phyloP scores from a whole-genome alignment of 768 basidiomycete species.

The Cantharellus anzutake region DNA sequence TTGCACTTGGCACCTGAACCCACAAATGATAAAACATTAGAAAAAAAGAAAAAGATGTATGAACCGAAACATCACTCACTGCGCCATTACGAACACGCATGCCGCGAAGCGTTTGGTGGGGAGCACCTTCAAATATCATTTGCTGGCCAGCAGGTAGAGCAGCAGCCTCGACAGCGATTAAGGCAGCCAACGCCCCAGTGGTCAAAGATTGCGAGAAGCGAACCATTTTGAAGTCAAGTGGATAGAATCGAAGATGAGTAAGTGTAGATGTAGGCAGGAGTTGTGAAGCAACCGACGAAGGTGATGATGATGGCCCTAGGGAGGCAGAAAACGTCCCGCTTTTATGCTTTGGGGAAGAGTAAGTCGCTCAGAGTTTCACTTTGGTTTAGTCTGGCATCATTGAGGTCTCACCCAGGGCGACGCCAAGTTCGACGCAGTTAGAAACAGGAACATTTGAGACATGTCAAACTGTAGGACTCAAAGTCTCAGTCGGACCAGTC shows the following conservation, averaged over 20 bases:
- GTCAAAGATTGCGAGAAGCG: neutral
- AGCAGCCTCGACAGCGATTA: neutral
- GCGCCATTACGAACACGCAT: neutral
- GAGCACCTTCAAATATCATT: neutral
- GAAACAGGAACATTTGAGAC: too few species aligned
- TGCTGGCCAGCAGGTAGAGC: neutral
- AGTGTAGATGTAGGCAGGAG: too few species aligned
- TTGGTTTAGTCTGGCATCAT: too few species aligned
- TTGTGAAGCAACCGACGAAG: too few species aligned
- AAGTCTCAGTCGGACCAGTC: too few species aligned
- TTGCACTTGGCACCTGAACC: neutral
- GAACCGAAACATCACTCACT: neutral
- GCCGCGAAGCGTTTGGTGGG: neutral
- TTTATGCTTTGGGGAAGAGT: conserved; percentile 4
- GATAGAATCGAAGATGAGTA: neutral
- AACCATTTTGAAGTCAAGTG: neutral
- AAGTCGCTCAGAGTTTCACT: neutral
- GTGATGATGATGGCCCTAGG: too few species aligned
- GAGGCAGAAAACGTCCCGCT: conserved; percentile 24
- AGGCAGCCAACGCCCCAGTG: neutral
- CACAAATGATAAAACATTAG: neutral
- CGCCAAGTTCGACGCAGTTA: too few species aligned
- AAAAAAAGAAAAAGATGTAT: neutral
- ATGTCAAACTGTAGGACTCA: too few species aligned
- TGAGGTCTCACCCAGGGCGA: too few species aligned